These are phyloP conservation scores for Melanogaster broomeanus DNA, from an alignment of 768 basidiomycete species.

Conservation along the genomic window DNA sequence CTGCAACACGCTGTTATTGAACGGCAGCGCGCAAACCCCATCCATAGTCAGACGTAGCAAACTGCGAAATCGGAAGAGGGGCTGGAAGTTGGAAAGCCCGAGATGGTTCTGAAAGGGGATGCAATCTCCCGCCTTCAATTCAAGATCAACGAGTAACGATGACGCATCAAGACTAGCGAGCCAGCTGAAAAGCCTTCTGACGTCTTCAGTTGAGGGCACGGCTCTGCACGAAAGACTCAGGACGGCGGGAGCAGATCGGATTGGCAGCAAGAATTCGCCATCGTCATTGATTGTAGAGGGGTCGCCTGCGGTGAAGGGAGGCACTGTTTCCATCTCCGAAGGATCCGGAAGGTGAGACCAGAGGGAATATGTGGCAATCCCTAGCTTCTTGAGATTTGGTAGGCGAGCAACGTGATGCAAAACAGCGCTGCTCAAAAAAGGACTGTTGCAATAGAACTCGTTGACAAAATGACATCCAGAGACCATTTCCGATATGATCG, in stretches of 20 bases:
- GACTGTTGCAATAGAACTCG: neutral
- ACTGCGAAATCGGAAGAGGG: neutral
- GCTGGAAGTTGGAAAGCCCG: neutral
- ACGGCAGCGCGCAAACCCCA: neutral
- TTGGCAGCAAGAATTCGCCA: neutral
- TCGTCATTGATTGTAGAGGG: neutral
- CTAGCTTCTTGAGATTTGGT: neutral
- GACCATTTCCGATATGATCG: neutral
- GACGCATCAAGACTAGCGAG: neutral
- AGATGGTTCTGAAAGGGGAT: neutral
- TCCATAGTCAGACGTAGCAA: neutral
- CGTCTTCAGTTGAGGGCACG: neutral
- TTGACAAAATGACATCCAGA: neutral
- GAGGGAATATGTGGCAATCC: neutral
- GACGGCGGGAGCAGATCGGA: neutral
- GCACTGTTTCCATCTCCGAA: neutral
- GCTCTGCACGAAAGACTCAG: neutral
- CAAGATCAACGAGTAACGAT: neutral
- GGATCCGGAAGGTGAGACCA: neutral
- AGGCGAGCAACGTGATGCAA: neutral
- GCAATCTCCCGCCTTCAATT: neutral
- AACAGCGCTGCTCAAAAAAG: neutral
- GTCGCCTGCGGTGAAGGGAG: neutral
- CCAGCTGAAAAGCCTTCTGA: neutral
- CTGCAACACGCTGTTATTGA: neutral